Conservation (phyloP, 1,284 basidiomycete genomes). For the Pseudomicrostroma phylloplanum region DNA sequence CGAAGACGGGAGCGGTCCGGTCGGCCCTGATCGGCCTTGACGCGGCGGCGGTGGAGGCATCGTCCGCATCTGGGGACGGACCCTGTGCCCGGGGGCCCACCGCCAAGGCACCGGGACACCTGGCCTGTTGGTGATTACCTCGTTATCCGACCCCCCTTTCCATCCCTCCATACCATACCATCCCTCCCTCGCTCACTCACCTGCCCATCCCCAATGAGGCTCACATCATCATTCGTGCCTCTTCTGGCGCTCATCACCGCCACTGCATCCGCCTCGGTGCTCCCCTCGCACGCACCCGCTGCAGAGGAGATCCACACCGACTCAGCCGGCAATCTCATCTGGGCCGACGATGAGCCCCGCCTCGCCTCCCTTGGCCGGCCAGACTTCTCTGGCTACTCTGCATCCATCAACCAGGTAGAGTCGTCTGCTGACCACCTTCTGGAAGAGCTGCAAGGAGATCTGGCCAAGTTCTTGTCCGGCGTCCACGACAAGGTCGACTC, state of each 20-base stretch:
- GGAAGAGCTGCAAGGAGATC: not conserved
- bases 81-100: no score
- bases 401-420: slow-evolving; percentile 16
- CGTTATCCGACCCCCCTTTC: not conserved
- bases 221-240: slow-evolving; percentile 7
- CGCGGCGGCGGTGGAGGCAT: no score
- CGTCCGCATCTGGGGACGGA: no score
- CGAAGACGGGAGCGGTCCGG: no score
- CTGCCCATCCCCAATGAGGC: not conserved
- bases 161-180: not conserved
- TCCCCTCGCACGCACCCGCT: slow-evolving; percentile 4
- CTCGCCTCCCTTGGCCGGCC: slow-evolving; percentile 30
- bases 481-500: slow-evolving; percentile 31
- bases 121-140: not conserved
- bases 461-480: slow-evolving; percentile 18
- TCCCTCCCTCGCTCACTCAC: not conserved
- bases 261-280: slow-evolving; percentile 17
- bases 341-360: slow-evolving; percentile 15
- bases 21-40: no score
- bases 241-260: slow-evolving; percentile 24
- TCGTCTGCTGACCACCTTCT: slow-evolving; percentile 5
- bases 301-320: slow-evolving; percentile 37
- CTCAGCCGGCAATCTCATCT: slow-evolving; percentile 33
- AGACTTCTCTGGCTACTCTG: slow-evolving; percentile 25
- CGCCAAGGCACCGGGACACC: no score